These are phyloP conservation scores for Nothophoma quercina DNA, from an alignment of 2,329 filamentous ascomycete species.

Conservation along the genomic window DNA sequence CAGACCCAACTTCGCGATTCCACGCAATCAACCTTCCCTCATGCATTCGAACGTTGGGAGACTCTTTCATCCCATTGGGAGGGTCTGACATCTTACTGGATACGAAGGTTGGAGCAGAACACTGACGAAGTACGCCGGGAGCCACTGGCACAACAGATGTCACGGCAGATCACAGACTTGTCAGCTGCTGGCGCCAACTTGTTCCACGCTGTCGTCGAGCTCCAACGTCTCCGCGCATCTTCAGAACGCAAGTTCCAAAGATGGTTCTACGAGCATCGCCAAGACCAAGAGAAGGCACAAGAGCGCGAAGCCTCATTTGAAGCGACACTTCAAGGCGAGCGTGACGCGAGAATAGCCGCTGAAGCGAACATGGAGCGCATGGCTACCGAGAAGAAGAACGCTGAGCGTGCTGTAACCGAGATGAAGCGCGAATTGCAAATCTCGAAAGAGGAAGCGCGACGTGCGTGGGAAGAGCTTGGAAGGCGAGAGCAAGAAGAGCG, in stretches of 20 bases:
- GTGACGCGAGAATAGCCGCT: constrained; percentile 72
- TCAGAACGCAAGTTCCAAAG: constrained; percentile 98
- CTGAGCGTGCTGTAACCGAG: constrained; percentile 82
- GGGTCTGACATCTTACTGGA: constrained; percentile 96
- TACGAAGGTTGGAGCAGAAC: constrained; percentile 89
- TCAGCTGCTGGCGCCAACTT: constrained; percentile 96
- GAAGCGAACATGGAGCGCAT: constrained; percentile 71
- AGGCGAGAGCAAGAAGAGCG: constrained; percentile 92
- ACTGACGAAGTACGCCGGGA: constrained; percentile 83
- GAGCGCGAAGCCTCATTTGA: constrained; percentile 86
- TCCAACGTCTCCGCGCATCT: constrained; percentile 90
- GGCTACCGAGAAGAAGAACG: constrained; percentile 72
- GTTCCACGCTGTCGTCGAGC: constrained; percentile 95
- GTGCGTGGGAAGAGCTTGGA: constrained; percentile 97
- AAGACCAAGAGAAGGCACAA: constrained; percentile 83
- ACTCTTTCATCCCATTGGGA: constrained; percentile 98
- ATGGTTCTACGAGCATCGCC: constrained; percentile 96
- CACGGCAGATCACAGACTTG: constrained; percentile 94
- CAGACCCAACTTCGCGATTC: constrained; percentile 44
- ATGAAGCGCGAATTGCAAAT: constrained; percentile 94
- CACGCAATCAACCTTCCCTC: constrained; percentile 77
- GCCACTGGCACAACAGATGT: constrained; percentile 85
- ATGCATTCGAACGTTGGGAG: constrained; percentile 98
- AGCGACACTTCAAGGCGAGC: constrained; percentile 75
- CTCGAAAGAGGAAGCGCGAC: constrained; percentile 91